Evolutionary conservation across 2,329 filamentous ascomycete genomes (phyloP).

Genomic region (Penicillium sp.): DNA sequence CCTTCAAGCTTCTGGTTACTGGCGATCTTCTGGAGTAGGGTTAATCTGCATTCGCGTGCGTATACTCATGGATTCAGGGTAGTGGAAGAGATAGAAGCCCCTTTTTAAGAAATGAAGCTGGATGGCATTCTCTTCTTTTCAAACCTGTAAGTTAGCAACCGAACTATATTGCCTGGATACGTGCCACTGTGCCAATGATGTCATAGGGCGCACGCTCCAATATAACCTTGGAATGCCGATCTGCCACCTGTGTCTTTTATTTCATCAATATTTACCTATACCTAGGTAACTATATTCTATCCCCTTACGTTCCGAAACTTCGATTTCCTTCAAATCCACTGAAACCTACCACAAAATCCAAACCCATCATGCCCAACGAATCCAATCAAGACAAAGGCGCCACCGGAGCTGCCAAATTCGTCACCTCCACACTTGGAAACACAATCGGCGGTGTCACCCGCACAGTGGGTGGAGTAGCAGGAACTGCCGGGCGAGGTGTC

Average conservation of each 20-base stretch:
- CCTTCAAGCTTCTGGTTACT: neutral
- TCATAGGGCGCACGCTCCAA: constrained; percentile 1
- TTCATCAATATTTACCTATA: neutral
- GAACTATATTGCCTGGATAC: neutral
- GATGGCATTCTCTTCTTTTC: neutral
- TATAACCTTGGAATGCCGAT: constrained; percentile 2
- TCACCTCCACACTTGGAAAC: constrained; percentile 56
- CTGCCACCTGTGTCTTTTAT: neutral
- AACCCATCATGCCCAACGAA: constrained; percentile 15
- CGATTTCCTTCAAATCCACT: neutral
- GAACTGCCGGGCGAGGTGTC: constrained; percentile 56
- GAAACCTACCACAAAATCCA: neutral
- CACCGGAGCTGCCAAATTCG: constrained; percentile 54
- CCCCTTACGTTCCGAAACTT: neutral
- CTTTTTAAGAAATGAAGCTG: neutral
- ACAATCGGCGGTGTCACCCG: constrained; percentile 54
- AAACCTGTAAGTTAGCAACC: too few relatives aligned
- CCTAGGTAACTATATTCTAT: neutral
- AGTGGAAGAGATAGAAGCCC: neutral
- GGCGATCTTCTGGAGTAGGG: neutral
- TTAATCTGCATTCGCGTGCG: neutral
- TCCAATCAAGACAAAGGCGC: constrained; percentile 39
- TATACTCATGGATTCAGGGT: neutral
- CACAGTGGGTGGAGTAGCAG: constrained; percentile 54
- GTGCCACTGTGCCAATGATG: constrained; percentile 3